Base-by-base conservation (phyloP, 441 rosid genomes). In the Brassica balearica region DNA sequence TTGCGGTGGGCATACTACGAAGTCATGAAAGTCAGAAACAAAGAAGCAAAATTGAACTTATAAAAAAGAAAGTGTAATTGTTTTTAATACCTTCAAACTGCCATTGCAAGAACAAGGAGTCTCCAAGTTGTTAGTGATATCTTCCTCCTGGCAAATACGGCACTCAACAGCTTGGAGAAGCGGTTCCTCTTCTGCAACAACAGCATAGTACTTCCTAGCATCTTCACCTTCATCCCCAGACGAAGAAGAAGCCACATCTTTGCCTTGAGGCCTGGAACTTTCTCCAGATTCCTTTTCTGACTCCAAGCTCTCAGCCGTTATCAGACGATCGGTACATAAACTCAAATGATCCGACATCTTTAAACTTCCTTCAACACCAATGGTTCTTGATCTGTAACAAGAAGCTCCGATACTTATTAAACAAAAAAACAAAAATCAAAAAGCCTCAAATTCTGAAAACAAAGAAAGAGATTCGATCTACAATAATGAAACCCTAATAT, bases 141-240 rank as follows among this genome's bases (percentile, higher is more conserved):
- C 95, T 78, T 91, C 95, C 82, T 89, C 93, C 82, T 91, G 93
- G 79, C 95, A 91, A 38, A 89, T 91, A 65, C 95, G 92, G 51
- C 93, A 91, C 75, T 91, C 95, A 48, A 87, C 88, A 32, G 68
- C 79, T 72, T 88, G 93, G 62, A 91, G 85, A 78, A 91, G 89
- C 53, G 92, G 93, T 27, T 85, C 87, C 72, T 85, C 82, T 19
- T 74, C 91, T 32, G 81, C 75, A 36, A 77, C 75, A 43, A 75
- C 75, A 3, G 63, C 74, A 51, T 65, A 63, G 58, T 80, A 69
- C 14, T 85, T 85, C 4, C 65, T 79, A 20, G 61, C 81, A 70
- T 75, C 85, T 55, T 79, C 76, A 23, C 78, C 76, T 65, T 79
- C 85, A 84, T 86, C 10, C 27, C 80, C 85, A 80, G 86, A 77